These are phyloP conservation scores for Trichoderma brevicompactum DNA, from an alignment of 2,329 filamentous ascomycete species.

Conservation along the genomic window DNA sequence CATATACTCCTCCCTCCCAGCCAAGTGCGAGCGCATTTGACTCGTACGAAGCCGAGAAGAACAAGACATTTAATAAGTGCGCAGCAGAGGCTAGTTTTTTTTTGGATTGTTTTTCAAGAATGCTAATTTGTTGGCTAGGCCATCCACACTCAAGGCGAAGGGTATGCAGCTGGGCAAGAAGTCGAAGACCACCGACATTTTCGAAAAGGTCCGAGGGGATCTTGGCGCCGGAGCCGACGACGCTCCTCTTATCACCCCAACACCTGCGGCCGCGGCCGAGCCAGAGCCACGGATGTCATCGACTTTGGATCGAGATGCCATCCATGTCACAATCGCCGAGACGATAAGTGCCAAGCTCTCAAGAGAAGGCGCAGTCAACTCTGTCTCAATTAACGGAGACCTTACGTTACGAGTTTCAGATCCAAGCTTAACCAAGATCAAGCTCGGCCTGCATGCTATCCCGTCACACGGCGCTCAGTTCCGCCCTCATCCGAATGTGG, in stretches of 20 bases:
- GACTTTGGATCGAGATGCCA: constrained; percentile 77
- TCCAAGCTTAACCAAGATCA: constrained; percentile 86
- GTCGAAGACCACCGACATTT: constrained; percentile 96
- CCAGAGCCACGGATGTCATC: constrained; percentile 64
- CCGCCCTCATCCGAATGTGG: constrained; percentile 94
- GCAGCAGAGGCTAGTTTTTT: not conserved
- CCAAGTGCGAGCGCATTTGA: constrained; percentile 84
- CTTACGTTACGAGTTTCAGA: constrained; percentile 90
- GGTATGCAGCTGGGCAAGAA: constrained; percentile 99
- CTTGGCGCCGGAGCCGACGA: constrained; percentile 86
- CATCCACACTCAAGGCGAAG: constrained; percentile 80
- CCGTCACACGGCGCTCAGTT: constrained; percentile 86
- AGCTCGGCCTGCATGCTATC: constrained; percentile 76
- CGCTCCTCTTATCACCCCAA: constrained; percentile 68
- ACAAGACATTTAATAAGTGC: constrained; percentile 79
- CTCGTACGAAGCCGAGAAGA: constrained; percentile 96
- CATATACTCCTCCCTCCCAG: constrained; percentile 80
- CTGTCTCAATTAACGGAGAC: constrained; percentile 88
- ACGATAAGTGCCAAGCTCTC: constrained; percentile 88
- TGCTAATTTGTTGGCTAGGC: constrained; percentile 43
- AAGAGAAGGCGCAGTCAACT: constrained; percentile 83
- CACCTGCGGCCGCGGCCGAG: constrained; percentile 55
- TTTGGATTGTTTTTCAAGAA: not conserved
- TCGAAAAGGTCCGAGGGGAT: constrained; percentile 91
- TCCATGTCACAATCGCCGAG: constrained; percentile 87